These are phyloP conservation scores for Tubosaeta sp. DNA, from an alignment of 768 basidiomycete species.

Conservation along the genomic window DNA sequence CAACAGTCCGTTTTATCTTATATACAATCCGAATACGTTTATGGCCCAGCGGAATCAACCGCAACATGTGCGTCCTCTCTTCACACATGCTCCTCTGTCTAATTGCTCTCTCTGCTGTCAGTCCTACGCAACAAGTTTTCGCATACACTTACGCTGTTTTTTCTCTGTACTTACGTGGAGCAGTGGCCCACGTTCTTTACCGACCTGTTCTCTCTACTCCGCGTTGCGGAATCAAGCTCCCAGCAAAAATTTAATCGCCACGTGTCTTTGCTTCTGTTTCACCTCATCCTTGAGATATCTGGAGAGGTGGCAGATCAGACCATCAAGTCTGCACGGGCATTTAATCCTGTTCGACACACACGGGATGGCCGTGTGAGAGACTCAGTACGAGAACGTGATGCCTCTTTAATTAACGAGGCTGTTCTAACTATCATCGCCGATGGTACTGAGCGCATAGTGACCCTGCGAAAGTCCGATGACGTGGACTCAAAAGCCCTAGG, in stretches of 20 bases:
- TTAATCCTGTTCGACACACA: constrained; percentile 62
- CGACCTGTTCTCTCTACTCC: constrained; percentile 72
- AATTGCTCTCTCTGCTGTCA: constrained; percentile 29
- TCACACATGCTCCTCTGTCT: not conserved
- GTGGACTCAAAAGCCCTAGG: constrained; percentile 49
- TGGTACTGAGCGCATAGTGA: constrained; percentile 54
- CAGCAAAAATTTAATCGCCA: constrained; percentile 72
- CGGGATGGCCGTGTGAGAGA: constrained; percentile 87
- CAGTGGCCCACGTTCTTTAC: constrained; percentile 86
- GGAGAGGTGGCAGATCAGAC: constrained; percentile 96
- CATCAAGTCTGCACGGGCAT: constrained; percentile 81
- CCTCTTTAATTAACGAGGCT: constrained; percentile 78
- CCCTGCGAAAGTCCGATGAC: constrained; percentile 44
- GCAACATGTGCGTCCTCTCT: constrained; percentile 66
- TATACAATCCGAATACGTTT: constrained; percentile 84
- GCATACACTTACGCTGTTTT: constrained; percentile 84
- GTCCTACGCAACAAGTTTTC: constrained; percentile 95
- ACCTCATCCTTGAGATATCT: constrained; percentile 89
- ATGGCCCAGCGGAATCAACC: constrained; percentile 77
- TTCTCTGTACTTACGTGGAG: constrained; percentile 80
- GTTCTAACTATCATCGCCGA: constrained; percentile 81
- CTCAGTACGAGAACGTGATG: constrained; percentile 86
- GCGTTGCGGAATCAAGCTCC: constrained; percentile 51
- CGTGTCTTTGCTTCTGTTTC: constrained; percentile 85
- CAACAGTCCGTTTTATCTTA: constrained; percentile 78